A percentile compares a stretch with the other conserved stretches of the same genome.
Conservation (phyloP, 768 basidiomycete species). For the Suillus subaureus region DNA sequence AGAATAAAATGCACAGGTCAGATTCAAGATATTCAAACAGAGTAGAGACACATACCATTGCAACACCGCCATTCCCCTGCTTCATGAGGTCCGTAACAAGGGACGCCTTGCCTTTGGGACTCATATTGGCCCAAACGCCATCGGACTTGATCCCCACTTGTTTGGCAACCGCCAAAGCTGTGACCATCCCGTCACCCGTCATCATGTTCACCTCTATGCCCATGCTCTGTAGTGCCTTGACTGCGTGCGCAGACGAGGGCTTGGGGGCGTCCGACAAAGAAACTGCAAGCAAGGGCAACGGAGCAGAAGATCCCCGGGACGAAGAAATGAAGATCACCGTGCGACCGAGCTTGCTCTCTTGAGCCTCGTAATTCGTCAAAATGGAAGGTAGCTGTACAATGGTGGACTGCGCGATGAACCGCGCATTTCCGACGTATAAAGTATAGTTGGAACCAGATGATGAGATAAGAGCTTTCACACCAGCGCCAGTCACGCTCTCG, state of each 20-base stretch:
- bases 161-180: slow-evolving; percentile 85
- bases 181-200: slow-evolving; percentile 88
- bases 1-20: background rate
- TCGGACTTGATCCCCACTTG: slow-evolving; percentile 86
- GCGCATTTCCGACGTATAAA: slow-evolving; percentile 74
- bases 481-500: slow-evolving; percentile 87
- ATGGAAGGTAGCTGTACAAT: slow-evolving; percentile 56
- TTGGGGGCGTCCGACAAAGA: slow-evolving; percentile 90
- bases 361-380: slow-evolving; percentile 64
- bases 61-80: slow-evolving; percentile 71
- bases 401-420: slow-evolving; percentile 64
- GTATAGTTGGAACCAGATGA: slow-evolving; percentile 55
- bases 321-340: slow-evolving; percentile 90
- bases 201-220: slow-evolving; percentile 92
- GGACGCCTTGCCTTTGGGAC: slow-evolving; percentile 92
- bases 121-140: slow-evolving; percentile 90
- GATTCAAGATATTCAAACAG: background rate
- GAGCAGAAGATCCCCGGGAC: slow-evolving; percentile 36
- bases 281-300: slow-evolving; percentile 73
- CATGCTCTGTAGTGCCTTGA: slow-evolving; percentile 81
- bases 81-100: slow-evolving; percentile 81
- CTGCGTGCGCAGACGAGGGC: slow-evolving; percentile 79
- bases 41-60: slow-evolving; percentile 68
- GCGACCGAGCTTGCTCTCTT: slow-evolving; percentile 72
- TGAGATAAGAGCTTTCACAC: slow-evolving; percentile 72